Base-by-base conservation (phyloP, 257 asterid species). In the Datura wrightii region DNA sequence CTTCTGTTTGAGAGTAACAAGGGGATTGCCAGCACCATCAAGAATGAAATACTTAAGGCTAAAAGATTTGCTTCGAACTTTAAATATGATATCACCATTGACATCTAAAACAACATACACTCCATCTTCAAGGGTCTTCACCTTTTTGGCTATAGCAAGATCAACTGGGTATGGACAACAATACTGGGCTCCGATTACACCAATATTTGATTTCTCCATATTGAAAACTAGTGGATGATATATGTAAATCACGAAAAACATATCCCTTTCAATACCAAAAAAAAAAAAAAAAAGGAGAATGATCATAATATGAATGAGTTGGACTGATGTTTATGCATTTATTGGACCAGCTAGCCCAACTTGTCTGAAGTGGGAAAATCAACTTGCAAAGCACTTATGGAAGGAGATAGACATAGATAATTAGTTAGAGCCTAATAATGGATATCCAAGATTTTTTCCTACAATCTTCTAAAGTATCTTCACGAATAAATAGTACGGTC, bases 21-120 rank as follows among this genome's bases (percentile, higher is more conserved):
- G 36, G 11, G 91, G 91, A 5, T 54, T 50, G 44, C 89, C 91
- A 1, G 86, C 80, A 1, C 89, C 83, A 79, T 90, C 92, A 19
- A 59, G 70, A 65, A 92, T 16, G 0, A 46, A 46, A 46, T 46
- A 46, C 52, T 46, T 46, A 5, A 46, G 10, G 52, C 52, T 46
- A 46, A 46, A 46, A 6, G 2, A 7, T n/a, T 82, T 74, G 84
- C 24, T 36, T 44, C 41, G 59, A 16, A 81, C 56, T 34, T 81
- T 81, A 72, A 81, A 81, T 15, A 81, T 59, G 74, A 81, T 1
- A 39, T 18, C 59, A 5, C 74, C 84, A 42, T 81, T 60, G 5
- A 60, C 74, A 18, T 79, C 83, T 34, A 42, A 19, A n/a, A 79
- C 69, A 8, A 8, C 48, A 36, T 48, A 79, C 5, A 42, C 69